Evolutionary conservation across 75 land plant species (phyloP).

Genomic region (Chamaecyparis obtusa): DNA sequence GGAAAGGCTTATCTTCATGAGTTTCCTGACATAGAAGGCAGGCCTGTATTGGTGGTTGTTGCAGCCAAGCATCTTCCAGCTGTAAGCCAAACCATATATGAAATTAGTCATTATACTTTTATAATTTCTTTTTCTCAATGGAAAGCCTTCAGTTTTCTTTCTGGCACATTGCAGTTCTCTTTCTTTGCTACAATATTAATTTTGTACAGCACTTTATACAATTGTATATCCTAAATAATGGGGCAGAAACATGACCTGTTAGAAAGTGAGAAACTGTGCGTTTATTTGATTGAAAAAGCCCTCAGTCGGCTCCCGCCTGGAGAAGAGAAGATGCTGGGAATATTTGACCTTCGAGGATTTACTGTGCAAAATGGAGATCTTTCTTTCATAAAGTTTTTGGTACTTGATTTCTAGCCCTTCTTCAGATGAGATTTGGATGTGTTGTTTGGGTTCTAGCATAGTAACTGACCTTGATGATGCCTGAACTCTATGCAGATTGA

Average conservation of each 20-base stretch:
- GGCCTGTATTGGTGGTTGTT: slow-evolving; percentile 96
- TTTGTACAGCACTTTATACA: neutral
- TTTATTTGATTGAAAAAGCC: slow-evolving; percentile 83
- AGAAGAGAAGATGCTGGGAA: slow-evolving; percentile 75
- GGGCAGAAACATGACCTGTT: slow-evolving; percentile 53
- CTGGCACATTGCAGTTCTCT: neutral
- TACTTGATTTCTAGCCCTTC: slow-evolving; percentile 24
- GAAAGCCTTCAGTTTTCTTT: neutral
- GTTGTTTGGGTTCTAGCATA: neutral
- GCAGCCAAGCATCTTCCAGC: slow-evolving; percentile 73
- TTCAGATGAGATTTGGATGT: neutral
- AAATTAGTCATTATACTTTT: neutral
- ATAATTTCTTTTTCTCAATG: neutral
- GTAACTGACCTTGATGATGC: neutral
- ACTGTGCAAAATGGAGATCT: slow-evolving; percentile 72
- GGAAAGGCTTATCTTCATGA: slow-evolving; percentile 92
- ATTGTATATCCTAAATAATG: slow-evolving; percentile 6
- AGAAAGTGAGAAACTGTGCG: slow-evolving; percentile 83
- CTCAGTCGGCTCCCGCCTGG: slow-evolving; percentile 75
- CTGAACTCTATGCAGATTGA: slow-evolving; percentile 66
- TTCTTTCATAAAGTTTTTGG: slow-evolving; percentile 80
- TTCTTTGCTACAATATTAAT: neutral
- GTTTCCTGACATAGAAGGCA: slow-evolving; percentile 61
- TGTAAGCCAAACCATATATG: slow-evolving; percentile 6
- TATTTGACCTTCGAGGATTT: slow-evolving; percentile 90